Base-by-base conservation (phyloP, 208 protist species). In the Acanthamoeba rhysodes region DNA sequence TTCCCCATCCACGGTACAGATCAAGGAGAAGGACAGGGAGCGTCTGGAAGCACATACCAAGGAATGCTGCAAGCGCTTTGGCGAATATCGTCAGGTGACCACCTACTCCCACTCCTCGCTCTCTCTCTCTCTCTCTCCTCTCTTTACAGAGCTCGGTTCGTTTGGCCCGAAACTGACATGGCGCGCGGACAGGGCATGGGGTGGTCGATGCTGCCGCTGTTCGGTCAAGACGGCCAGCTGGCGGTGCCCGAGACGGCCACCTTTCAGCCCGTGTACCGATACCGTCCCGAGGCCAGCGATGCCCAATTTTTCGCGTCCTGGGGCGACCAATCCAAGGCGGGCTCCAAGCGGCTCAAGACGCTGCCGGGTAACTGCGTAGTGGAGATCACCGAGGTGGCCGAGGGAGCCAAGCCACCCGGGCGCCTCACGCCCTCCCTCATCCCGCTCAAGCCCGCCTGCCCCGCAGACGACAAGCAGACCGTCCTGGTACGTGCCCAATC, bases 11-110 rank as follows among this genome's bases (percentile, higher is more conserved):
- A 41, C 68, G 6, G 37, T 45, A 20, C 76, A 87, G 78, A 62
- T 87, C n/a, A 87, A 87, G 50, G 78, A 87, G 9, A 87, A 87
- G 50, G 78, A 87, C 27, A 87, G 27, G 78, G 78, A 87, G 27
- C 37, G 78, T 2, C 48, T 87, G 27, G 78, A 87, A 29, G 78
- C 41, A 24, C 78, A 87, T n/a, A 37, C 41, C 50, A 87, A 57
- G 34, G 78, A 87, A 62, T 50, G 48, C 27, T 87, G 78, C 41
- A 87, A 57, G 48, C 78, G 78, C 24, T 87, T 87, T n/a, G 41
- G 78, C 78, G 50, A 59, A 22, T 87, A 62, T 6, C 78, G 78
- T 18, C 78, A 87, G 76, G 41, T 55, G 29, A 37, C 45, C 29
- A 57, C 16, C 50, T 18, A 57, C 50, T 57, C 50, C 12, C 50